Evolutionary conservation across 768 basidiomycete genomes (phyloP).

Genomic region (Mycena rosella): DNA sequence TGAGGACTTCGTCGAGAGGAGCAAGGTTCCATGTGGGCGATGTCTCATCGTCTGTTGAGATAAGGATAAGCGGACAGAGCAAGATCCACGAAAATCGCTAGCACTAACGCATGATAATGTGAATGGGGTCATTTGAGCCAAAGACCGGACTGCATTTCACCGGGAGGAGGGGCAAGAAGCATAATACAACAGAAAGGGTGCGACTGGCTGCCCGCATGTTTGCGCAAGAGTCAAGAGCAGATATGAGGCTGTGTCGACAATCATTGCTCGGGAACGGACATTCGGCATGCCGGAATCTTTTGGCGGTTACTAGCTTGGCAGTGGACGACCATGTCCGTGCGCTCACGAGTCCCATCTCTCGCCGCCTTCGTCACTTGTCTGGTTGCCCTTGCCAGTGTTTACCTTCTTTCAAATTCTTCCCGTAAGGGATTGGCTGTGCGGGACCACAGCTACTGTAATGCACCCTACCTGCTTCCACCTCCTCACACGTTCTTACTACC

Average conservation of each 20-base stretch:
- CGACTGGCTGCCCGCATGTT: neutral
- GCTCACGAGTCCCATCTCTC: neutral
- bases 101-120: neutral
- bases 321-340: neutral
- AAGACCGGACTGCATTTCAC: neutral
- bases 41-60: neutral
- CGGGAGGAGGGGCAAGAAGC: neutral
- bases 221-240: no score
- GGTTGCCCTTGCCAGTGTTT: neutral
- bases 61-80: neutral
- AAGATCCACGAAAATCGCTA: neutral
- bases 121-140: neutral
- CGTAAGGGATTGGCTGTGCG: neutral
- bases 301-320: neutral
- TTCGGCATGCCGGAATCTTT: no score
- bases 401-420: neutral
- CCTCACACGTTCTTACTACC: neutral
- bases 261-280: no score
- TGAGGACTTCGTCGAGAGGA: slow-evolving; percentile 34
- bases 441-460: neutral
- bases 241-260: no score
- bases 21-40: slow-evolving; percentile 40
- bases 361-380: neutral
- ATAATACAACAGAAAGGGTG: neutral
- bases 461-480: neutral